phyloP scores from a whole-genome alignment of 1,284 basidiomycete genomes.

The Leccinum fallax region DNA sequence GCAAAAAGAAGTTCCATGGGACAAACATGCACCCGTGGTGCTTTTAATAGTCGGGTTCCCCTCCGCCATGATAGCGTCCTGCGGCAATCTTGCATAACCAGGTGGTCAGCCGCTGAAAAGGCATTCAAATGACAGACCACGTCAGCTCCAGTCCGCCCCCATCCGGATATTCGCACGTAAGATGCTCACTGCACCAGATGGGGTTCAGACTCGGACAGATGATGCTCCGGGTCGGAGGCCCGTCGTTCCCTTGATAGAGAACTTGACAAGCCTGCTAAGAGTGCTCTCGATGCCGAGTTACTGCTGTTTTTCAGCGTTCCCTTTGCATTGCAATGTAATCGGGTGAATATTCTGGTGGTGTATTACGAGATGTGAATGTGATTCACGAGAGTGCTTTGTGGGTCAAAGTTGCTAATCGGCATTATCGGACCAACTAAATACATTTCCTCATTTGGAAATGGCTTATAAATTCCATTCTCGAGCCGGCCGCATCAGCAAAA shows the following conservation, averaged over 20 bases:
- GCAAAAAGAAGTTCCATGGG: too few relatives aligned
- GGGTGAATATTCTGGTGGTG: neutral
- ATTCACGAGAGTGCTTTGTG: neutral
- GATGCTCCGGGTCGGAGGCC: neutral
- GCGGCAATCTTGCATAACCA: neutral
- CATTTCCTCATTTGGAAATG: neutral
- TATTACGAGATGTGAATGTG: neutral
- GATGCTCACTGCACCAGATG: neutral
- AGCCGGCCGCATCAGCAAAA: neutral
- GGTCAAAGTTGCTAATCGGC: neutral
- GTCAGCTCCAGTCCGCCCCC: neutral
- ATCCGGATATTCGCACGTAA: neutral
- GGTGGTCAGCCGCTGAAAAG: neutral
- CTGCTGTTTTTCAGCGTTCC: neutral
- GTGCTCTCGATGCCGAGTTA: neutral
- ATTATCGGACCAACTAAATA: neutral
- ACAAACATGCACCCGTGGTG: neutral
- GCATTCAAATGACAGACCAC: neutral
- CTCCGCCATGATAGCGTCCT: neutral
- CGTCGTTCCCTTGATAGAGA: neutral
- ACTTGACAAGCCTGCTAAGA: neutral
- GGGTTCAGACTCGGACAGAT: neutral
- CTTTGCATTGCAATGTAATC: neutral
- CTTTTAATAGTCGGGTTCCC: neutral
- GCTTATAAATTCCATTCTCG: neutral